Conservation (phyloP, 140 eudicot species). For the Ambrosia hybrid region DNA sequence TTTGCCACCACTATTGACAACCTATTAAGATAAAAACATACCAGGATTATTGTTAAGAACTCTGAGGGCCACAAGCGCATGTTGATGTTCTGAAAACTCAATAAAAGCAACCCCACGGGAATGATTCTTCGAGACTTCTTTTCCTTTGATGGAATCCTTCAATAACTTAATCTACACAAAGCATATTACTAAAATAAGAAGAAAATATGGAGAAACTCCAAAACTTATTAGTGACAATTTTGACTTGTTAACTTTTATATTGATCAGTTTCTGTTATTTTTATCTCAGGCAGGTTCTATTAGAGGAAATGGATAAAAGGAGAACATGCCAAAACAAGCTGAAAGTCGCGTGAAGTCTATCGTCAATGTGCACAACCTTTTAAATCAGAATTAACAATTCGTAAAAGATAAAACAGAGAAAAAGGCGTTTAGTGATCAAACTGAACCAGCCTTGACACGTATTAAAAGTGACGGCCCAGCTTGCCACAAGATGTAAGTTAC, state of each 20-base stretch:
- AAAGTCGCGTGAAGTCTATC: not conserved
- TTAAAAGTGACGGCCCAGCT: too few relatives aligned
- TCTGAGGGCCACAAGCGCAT: conserved; percentile 92
- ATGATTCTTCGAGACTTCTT: conserved; percentile 59
- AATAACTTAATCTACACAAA: conserved; percentile 72
- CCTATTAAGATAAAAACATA: conserved; percentile 20
- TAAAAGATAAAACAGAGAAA: too few relatives aligned
- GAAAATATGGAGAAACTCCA: not conserved
- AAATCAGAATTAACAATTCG: too few relatives aligned
- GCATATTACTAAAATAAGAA: not conserved
- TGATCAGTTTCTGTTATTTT: not conserved
- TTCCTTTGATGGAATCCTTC: conserved; percentile 65
- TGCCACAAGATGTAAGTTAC: conserved; percentile 32
- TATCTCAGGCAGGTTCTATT: not conserved
- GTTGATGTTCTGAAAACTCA: conserved; percentile 89
- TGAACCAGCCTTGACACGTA: too few relatives aligned
- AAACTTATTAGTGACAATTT: not conserved
- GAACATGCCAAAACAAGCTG: not conserved
- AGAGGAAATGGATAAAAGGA: not conserved
- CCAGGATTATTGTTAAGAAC: conserved; percentile 97
- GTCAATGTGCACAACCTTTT: too few relatives aligned
- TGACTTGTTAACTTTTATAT: not conserved
- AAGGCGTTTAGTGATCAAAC: too few relatives aligned
- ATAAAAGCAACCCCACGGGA: conserved; percentile 97
- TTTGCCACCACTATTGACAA: not conserved